Evolutionary conservation across 2,329 filamentous ascomycete species (phyloP).

Genomic region (Helotiales sp.): DNA sequence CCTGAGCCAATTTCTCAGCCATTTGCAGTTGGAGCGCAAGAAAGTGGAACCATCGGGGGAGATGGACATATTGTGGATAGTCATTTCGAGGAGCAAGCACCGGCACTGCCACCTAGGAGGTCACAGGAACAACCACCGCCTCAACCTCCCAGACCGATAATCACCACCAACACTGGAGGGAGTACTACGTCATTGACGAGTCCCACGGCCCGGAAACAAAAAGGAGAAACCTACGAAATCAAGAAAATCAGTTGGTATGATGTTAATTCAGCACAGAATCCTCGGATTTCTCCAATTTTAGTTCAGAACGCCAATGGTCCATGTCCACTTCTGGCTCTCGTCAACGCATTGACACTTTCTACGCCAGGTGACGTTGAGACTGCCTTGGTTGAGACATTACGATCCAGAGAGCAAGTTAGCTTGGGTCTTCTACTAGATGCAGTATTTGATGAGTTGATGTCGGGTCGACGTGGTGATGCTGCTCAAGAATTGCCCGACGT

Average conservation of each 20-base stretch:
- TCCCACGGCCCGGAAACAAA: constrained; percentile 32
- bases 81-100: constrained; percentile 30
- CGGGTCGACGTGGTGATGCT: constrained; percentile 66
- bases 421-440: constrained; percentile 84
- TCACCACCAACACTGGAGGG: constrained; percentile 20
- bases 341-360: constrained; percentile 88
- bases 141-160: constrained; percentile 37
- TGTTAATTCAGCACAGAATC: constrained; percentile 58
- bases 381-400: constrained; percentile 76
- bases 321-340: constrained; percentile 88
- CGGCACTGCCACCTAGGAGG: constrained; percentile 38
- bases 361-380: constrained; percentile 71
- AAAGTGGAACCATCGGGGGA: constrained; percentile 33
- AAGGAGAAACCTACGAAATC: constrained; percentile 83
- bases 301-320: constrained; percentile 95
- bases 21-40: constrained; percentile 27
- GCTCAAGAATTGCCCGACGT: constrained; percentile 78
- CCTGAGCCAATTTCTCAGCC: not conserved
- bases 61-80: constrained; percentile 27
- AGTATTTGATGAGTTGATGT: constrained; percentile 92
- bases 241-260: constrained; percentile 91
- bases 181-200: constrained; percentile 27
- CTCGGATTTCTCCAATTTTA: constrained; percentile 82
- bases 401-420: constrained; percentile 84
- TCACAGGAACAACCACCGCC: constrained; percentile 34